Conservation (phyloP, 352 stramenopile genomes). For the Globisporangium abappressorium region DNA sequence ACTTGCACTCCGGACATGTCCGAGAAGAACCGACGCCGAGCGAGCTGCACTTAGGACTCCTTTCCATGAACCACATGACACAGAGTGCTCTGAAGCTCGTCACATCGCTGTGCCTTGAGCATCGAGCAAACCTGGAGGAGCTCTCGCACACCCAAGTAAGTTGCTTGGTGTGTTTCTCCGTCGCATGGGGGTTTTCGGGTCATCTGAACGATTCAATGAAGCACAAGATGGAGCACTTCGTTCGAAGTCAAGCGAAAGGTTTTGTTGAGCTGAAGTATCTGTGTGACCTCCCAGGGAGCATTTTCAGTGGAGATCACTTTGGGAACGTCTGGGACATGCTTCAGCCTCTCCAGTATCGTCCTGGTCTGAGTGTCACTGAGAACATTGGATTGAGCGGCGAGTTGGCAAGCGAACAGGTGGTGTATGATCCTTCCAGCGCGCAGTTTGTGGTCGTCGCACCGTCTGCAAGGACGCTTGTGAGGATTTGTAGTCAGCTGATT, state of each 20-base stretch:
- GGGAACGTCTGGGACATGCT: slow-evolving; percentile 35
- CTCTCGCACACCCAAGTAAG: slow-evolving; percentile 24
- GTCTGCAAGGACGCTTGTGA: slow-evolving; percentile 24
- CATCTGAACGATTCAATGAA: slow-evolving; percentile 37
- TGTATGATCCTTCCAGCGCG: slow-evolving; percentile 26
- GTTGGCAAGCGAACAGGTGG: slow-evolving; percentile 12
- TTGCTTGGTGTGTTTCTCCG: slow-evolving; percentile 38
- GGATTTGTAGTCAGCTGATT: slow-evolving; percentile 35
- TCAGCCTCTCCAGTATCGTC: slow-evolving; percentile 5
- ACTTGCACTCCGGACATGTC: not conserved
- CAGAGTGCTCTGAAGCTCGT: slow-evolving; percentile 34
- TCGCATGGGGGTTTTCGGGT: slow-evolving; percentile 47
- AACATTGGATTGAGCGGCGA: not conserved
- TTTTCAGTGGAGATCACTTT: slow-evolving; percentile 40
- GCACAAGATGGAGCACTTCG: slow-evolving; percentile 46
- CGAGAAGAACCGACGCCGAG: not conserved
- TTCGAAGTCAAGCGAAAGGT: slow-evolving; percentile 39
- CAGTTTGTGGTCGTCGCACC: slow-evolving; percentile 39
- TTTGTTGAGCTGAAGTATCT: slow-evolving; percentile 33
- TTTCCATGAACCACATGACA: slow-evolving; percentile 47
- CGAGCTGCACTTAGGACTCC: slow-evolving; percentile 26
- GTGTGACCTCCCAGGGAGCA: slow-evolving; percentile 22
- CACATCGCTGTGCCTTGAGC: slow-evolving; percentile 32
- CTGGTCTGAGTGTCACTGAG: not conserved
- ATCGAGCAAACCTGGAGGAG: slow-evolving; percentile 34